These are phyloP conservation scores for Tetragonia tetragonoides DNA, from an alignment of 148 eudicot genomes.

Conservation along the genomic window DNA sequence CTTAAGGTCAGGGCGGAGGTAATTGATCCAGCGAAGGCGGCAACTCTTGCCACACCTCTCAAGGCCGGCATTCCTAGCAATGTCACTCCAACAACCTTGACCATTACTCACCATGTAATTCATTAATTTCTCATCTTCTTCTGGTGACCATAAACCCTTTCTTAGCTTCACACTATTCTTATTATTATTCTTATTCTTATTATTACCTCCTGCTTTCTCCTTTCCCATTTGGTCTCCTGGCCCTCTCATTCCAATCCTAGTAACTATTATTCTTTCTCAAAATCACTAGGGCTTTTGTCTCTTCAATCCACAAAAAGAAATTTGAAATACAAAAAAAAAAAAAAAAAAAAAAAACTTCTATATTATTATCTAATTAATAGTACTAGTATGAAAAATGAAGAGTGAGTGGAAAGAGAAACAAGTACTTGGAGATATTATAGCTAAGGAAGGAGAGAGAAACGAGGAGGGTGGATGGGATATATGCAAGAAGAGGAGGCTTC, in stretches of 20 bases:
- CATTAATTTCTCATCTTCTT: slow-evolving; percentile 79
- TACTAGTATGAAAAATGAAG: no score
- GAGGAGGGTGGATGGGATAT: slow-evolving; percentile 1
- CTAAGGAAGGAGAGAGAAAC: slow-evolving; percentile 21
- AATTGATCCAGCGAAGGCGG: slow-evolving; percentile 72
- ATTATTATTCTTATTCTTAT: background rate
- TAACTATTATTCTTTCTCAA: no score
- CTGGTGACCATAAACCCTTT: slow-evolving; percentile 84
- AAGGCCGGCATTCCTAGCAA: slow-evolving; percentile 64
- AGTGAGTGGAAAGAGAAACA: no score
- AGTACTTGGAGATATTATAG: slow-evolving; percentile 11
- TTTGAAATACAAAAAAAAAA: no score
- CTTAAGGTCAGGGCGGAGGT: slow-evolving; percentile 70
- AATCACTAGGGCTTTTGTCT: no score
- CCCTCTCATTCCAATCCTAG: slow-evolving; percentile 29
- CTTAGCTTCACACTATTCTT: slow-evolving; percentile 35
- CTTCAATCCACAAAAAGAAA: no score
- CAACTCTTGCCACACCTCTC: slow-evolving; percentile 81
- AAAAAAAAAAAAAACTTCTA: no score
- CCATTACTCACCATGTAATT: slow-evolving; percentile 63
- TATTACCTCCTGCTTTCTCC: slow-evolving; percentile 18
- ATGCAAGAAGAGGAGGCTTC: slow-evolving; percentile 39
- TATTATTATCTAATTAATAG: no score
- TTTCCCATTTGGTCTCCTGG: slow-evolving; percentile 23
- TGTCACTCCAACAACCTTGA: slow-evolving; percentile 82